A percentile compares a stretch with the other conserved stretches of the same genome.
Conservation (phyloP, 352 stramenopile species). For the Phytophthora chlamydospora region DNA sequence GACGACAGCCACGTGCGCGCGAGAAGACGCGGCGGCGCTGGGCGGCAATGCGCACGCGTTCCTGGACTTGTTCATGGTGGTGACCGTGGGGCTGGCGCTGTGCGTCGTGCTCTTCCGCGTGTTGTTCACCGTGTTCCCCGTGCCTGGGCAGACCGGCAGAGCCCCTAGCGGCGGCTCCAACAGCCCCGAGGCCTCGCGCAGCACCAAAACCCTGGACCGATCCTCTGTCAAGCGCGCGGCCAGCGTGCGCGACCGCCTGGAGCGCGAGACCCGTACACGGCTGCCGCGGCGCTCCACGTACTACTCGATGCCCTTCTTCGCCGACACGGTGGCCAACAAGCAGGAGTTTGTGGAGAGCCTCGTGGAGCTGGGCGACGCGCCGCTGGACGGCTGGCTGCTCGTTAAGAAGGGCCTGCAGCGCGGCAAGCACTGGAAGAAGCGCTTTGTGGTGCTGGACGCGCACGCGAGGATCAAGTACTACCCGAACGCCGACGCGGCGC, state of each 20-base stretch:
- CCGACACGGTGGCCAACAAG: conserved; percentile 75
- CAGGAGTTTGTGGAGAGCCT: conserved; percentile 76
- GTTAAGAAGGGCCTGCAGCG: conserved; percentile 79
- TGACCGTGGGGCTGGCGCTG: conserved; percentile 65
- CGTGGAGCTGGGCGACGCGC: conserved; percentile 68
- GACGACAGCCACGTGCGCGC: conserved; percentile 19
- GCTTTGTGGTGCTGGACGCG: conserved; percentile 75
- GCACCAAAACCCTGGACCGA: conserved; percentile 14
- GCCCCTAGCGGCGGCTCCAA: neutral
- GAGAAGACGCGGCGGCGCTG: conserved; percentile 10
- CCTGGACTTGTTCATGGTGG: conserved; percentile 69
- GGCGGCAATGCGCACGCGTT: conserved; percentile 40
- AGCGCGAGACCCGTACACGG: conserved; percentile 60
- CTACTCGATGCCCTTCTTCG: conserved; percentile 81
- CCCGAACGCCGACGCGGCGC: conserved; percentile 76
- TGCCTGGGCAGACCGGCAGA: conserved; percentile 5
- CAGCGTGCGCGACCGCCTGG: conserved; percentile 69
- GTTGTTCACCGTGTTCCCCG: conserved; percentile 56
- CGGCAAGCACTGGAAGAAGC: conserved; percentile 87
- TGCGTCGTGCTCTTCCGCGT: conserved; percentile 72
- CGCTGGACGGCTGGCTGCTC: conserved; percentile 77
- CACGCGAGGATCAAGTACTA: conserved; percentile 84
- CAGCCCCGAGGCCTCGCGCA: conserved; percentile 13
- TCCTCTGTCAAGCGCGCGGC: conserved; percentile 30
- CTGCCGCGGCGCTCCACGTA: conserved; percentile 73